phyloP scores from a whole-genome alignment of 2,329 filamentous ascomycete genomes.

The Claviceps pazoutovae region DNA sequence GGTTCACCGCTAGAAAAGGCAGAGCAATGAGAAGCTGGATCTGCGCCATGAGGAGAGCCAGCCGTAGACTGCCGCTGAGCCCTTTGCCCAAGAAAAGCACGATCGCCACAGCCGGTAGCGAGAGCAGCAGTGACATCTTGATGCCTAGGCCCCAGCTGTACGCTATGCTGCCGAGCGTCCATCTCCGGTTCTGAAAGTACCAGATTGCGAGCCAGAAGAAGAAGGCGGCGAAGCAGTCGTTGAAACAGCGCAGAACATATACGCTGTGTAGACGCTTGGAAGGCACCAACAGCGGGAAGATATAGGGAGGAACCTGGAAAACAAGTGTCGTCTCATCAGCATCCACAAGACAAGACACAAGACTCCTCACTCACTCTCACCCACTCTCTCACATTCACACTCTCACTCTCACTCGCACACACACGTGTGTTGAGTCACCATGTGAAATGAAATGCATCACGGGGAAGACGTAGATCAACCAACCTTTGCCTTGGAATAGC shows the following conservation, averaged over 20 bases:
- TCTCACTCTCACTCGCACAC: no score
- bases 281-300: conserved; percentile 71
- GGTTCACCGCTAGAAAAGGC: conserved; percentile 56
- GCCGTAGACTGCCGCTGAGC: conserved; percentile 47
- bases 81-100: conserved; percentile 64
- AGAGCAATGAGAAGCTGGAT: conserved; percentile 55
- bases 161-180: conserved; percentile 56
- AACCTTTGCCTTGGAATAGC: conserved; percentile 64
- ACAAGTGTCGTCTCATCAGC: not conserved
- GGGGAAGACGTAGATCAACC: not conserved
- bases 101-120: conserved; percentile 65
- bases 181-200: conserved; percentile 59
- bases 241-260: conserved; percentile 85
- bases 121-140: conserved; percentile 85
- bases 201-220: conserved; percentile 75
- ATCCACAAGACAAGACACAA: not conserved
- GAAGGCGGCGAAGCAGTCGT: conserved; percentile 79
- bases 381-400: no score
- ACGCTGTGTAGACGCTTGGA: conserved; percentile 92
- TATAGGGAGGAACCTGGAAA: conserved; percentile 62
- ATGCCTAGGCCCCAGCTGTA: conserved; percentile 76
- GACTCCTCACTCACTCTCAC: no score
- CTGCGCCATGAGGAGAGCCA: conserved; percentile 59
- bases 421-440: not conserved
- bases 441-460: no score